Evolutionary conservation across 2,329 filamentous ascomycete species (phyloP).

Genomic region (Zasmidium angulare): DNA sequence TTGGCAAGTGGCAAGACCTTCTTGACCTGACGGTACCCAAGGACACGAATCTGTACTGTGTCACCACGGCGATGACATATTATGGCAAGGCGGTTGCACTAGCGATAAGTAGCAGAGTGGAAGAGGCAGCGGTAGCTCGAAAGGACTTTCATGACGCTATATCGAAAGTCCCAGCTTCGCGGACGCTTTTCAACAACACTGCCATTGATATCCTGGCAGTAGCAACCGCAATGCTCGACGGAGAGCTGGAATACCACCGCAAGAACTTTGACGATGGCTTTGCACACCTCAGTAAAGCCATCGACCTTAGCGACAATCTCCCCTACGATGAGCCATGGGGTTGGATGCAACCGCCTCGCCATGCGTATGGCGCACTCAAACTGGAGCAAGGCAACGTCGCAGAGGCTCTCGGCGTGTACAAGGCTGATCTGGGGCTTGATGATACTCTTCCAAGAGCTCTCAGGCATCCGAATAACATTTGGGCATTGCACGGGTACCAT

Average conservation of each 20-base stretch:
- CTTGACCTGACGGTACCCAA: conserved; percentile 56
- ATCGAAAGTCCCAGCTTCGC: conserved; percentile 54
- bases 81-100: conserved; percentile 69
- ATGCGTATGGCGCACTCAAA: conserved; percentile 67
- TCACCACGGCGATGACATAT: conserved; percentile 66
- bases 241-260: conserved; percentile 70
- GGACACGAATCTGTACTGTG: conserved; percentile 64
- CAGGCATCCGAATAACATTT: conserved; percentile 71
- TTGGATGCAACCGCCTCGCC: conserved; percentile 73
- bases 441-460: conserved; percentile 61
- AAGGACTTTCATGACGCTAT: conserved; percentile 53
- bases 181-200: conserved; percentile 69
- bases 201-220: conserved; percentile 64
- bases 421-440: conserved; percentile 43
- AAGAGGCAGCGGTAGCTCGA: conserved; percentile 56
- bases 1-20: conserved; percentile 70
- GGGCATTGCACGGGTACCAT: conserved; percentile 71
- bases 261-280: conserved; percentile 56
- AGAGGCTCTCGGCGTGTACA: conserved; percentile 40
- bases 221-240: conserved; percentile 64
- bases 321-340: conserved; percentile 74
- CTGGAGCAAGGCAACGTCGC: conserved; percentile 59
- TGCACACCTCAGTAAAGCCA: conserved; percentile 54
- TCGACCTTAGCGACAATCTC: conserved; percentile 59
- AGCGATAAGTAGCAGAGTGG: conserved; percentile 57